Evolutionary conservation across 768 basidiomycete genomes (phyloP).

Genomic region (Naganishia kalamii): DNA sequence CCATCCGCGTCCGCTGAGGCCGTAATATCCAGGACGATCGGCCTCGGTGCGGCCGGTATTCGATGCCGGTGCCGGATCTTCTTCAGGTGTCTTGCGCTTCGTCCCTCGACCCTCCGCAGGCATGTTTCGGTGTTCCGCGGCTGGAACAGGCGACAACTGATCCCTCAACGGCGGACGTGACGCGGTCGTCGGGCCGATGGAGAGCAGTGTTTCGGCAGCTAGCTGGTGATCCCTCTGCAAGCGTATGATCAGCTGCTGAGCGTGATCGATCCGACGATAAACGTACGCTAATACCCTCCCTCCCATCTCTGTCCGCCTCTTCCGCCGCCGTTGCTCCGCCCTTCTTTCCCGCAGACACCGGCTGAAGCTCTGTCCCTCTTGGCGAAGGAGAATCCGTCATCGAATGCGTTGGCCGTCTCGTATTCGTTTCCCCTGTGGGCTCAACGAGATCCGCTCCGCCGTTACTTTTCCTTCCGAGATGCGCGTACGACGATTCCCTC

Average conservation of each 20-base stretch:
- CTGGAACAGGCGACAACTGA: constrained; percentile 21
- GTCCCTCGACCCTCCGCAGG: constrained; percentile 32
- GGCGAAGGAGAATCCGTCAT: constrained; percentile 17
- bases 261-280: not conserved
- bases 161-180: constrained; percentile 16
- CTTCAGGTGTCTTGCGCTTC: constrained; percentile 34
- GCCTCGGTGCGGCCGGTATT: not conserved
- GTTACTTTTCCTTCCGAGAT: constrained; percentile 4
- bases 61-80: not conserved
- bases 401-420: not conserved
- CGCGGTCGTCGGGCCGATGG: constrained; percentile 36
- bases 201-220: constrained; percentile 43
- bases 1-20: constrained; percentile 3
- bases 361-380: not conserved
- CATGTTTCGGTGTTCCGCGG: not conserved
- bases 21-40: constrained; percentile 6
- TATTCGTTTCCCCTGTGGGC: not conserved
- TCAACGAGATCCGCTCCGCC: not conserved
- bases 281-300: constrained; percentile 20
- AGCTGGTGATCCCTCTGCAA: constrained; percentile 42
- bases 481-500: not conserved
- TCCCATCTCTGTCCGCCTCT: constrained; percentile 7
- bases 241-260: not conserved
- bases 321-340: not conserved
- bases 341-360: not conserved